Percentiles rank a stretch among this genome's conserved stretches.
Conservation (phyloP, 2,329 filamentous ascomycete species). For the Grosmannia serpens region DNA sequence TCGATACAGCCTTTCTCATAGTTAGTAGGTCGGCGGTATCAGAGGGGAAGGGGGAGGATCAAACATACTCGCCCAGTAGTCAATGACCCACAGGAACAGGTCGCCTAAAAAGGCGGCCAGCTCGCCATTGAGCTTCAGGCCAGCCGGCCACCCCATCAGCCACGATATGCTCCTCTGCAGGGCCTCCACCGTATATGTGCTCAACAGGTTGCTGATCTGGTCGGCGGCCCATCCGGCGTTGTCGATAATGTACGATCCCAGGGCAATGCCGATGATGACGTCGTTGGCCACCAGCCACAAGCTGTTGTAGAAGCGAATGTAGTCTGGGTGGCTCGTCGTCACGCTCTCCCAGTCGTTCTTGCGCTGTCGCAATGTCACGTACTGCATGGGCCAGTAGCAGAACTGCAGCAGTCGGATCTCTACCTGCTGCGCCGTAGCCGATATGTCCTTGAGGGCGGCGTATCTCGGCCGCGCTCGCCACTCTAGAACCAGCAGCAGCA, state of each 20-base stretch:
- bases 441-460: constrained; percentile 86
- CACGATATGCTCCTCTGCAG: constrained; percentile 82
- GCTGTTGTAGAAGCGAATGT: constrained; percentile 98
- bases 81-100: constrained; percentile 95
- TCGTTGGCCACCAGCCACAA: constrained; percentile 98
- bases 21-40: neutral
- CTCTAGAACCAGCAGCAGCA: constrained; percentile 67
- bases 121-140: constrained; percentile 89
- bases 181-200: constrained; percentile 76
- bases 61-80: constrained; percentile 82
- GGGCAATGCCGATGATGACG: constrained; percentile 92
- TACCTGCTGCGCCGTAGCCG: constrained; percentile 91
- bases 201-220: constrained; percentile 65
- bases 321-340: constrained; percentile 89
- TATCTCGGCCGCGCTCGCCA: constrained; percentile 70
- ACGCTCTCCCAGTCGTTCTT: constrained; percentile 94
- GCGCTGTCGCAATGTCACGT: constrained; percentile 76
- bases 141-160: constrained; percentile 93
- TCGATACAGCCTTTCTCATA: constrained; percentile 55
- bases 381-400: constrained; percentile 98
- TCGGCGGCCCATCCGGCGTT: constrained; percentile 76
- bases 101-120: constrained; percentile 90
- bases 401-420: constrained; percentile 96
- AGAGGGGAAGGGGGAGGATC: neutral
- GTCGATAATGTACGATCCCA: constrained; percentile 95